Percentiles rank a stretch among this genome's conserved stretches.
Evolutionary conservation across 164 flowering plant genomes (phyloP).

Genomic region (grape (Vitis vinifera)): DNA sequence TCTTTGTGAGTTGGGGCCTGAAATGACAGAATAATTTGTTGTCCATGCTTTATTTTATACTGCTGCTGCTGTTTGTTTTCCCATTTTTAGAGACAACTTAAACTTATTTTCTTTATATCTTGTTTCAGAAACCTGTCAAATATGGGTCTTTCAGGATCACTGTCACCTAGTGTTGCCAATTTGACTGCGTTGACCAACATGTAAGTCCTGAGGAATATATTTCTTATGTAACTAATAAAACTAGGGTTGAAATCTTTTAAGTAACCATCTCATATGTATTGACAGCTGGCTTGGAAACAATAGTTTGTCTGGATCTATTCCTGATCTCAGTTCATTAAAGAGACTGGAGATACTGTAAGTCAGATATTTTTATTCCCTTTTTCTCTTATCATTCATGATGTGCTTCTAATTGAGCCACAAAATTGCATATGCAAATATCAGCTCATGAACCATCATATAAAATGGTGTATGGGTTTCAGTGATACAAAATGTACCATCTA

Average conservation of each 20-base stretch:
- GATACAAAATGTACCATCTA: not conserved
- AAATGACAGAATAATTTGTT: not conserved
- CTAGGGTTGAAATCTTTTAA: not conserved
- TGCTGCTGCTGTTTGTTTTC: not conserved
- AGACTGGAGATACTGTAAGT: conserved; percentile 70
- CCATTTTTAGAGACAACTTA: too few species aligned
- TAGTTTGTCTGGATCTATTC: conserved; percentile 72
- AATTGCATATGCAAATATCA: not conserved
- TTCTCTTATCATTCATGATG: not conserved
- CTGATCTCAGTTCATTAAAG: conserved; percentile 66
- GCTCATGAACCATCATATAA: not conserved
- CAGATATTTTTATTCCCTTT: not conserved
- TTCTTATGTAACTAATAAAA: not conserved
- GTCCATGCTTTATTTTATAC: not conserved
- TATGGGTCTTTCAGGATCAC: conserved; percentile 77
- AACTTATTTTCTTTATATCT: conserved; percentile 2
- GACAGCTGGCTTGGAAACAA: conserved; percentile 79
- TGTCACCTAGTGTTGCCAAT: conserved; percentile 61
- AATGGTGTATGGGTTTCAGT: not conserved
- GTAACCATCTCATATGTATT: conserved; percentile 19
- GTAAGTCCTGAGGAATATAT: conserved; percentile 32
- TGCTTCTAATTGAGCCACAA: not conserved
- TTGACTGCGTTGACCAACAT: conserved; percentile 67
- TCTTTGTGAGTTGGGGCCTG: conserved; percentile 58
- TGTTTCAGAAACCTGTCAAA: conserved; percentile 67